Evolutionary conservation across 257 asterid species (phyloP), one percentile per base, ranked within the genome.

Genomic region (Nicotiana sylvestris): DNA sequence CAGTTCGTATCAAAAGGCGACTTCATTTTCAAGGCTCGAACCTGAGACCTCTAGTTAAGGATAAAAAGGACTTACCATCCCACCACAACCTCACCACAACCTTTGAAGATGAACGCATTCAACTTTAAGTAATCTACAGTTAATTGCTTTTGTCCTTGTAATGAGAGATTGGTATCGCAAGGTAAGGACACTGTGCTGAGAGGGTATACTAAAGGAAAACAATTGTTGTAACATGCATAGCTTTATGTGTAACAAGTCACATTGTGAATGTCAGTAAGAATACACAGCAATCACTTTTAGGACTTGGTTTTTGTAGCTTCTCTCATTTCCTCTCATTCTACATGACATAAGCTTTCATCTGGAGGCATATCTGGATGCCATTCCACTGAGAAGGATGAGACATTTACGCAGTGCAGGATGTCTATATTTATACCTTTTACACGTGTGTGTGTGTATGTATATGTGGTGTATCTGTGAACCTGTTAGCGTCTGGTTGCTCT

Each of bases 401-500:
- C 60, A 43, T 72, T 72, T 70, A 53, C 2, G 33, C 60, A 70
- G 37, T 25, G 12, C 12, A 43, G 78, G 78, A 70, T 70, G 8
- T 70, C 78, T 46, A 17, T 43, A 70, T 12, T 17, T 43, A 46
- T n/a, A 5, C 60, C 60, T 72, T 70, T 43, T 43, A 21, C 35
- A 11, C 10, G 49, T 7, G 49, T 39, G 49, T 7, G 49, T 39
- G 9, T 35, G 1, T 35, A 0, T 37, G 0, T n/a, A 37, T 17
- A 17, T 69, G 4, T 68, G 77, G 77, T 37, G 32, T 49, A 69
- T 70, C 12, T 39, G n/a, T 70, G 78, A n/a, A 70, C 12, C 58
- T 70, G 35, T 39, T 39, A 21, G 57, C 6, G 21, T 70, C 58
- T 70, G 58, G 78, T 70, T 70, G 78, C 78, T 70, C 78, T 70